Conservation (phyloP, 176 grass and related monocot genomes). For the Tuctoria greenei region DNA sequence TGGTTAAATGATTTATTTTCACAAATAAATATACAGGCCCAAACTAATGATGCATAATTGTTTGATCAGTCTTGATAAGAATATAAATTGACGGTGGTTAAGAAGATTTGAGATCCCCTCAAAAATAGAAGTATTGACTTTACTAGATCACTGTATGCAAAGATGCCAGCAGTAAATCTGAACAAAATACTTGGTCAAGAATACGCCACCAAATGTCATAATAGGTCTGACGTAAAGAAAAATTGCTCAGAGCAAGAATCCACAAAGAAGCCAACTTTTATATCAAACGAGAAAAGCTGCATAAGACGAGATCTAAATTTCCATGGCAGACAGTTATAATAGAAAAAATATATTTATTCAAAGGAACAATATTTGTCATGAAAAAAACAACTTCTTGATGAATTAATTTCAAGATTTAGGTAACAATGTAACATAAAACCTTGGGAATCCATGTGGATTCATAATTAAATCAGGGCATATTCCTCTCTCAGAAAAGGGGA, state of each 20-base stretch:
- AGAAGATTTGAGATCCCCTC: neutral
- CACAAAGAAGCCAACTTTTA: neutral
- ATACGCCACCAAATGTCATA: neutral
- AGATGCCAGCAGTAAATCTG: neutral
- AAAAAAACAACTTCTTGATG: neutral
- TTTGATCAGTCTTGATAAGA: neutral
- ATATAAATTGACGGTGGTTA: neutral
- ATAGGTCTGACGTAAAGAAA: slow-evolving; percentile 17
- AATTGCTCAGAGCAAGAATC: neutral
- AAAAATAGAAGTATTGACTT: too few relatives aligned
- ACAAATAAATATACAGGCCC: neutral
- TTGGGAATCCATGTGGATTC: slow-evolving; percentile 98
- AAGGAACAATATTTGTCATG: slow-evolving; percentile 6
- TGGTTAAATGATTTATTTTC: neutral
- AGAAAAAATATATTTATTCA: slow-evolving; percentile 24
- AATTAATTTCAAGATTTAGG: neutral
- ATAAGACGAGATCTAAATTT: neutral
- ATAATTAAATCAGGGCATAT: slow-evolving; percentile 99
- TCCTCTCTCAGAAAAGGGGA: slow-evolving; percentile 89
- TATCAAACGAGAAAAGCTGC: slow-evolving; percentile 1
- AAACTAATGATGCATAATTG: neutral
- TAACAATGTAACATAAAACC: slow-evolving; percentile 43
- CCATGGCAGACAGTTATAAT: neutral
- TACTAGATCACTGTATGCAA: neutral
- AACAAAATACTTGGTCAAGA: neutral